Evolutionary conservation across 2,329 filamentous ascomycete species (phyloP), one percentile per base, ranked within the genome.

Genomic region (Pyrenochaeta sp.): DNA sequence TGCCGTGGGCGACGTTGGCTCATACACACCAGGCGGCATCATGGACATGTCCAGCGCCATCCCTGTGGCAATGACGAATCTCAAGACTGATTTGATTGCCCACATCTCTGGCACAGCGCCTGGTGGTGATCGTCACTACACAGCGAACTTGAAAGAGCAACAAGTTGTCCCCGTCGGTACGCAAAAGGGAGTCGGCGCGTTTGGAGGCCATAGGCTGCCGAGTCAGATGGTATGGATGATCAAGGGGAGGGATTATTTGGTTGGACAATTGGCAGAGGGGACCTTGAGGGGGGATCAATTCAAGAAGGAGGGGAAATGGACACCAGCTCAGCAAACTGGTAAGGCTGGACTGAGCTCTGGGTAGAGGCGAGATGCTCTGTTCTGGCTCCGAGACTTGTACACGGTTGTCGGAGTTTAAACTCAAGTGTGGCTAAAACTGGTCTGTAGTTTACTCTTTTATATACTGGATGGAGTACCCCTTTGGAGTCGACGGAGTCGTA

Each of bases 1-100:
- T 60, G 77, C 75, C n/a, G 64, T 80, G 12, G 82, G 82, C 39
- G 82, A 83, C 56, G 78, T 81, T 0, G 77, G 76, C 3, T 76
- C 72, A 2, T 79, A 79, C 54, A 78, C 78, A 4, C 71, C 71
- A 3, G 79, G 79, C 14, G 79, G 79, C 20, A 70, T 81, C 10
- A 67, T 83, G 56, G 76, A 80, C 40, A 68, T 79, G 45, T 66
- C 67, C 37, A 71, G 72, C 36, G 71, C 77, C 1, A 64, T 82
- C 2, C 76, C 80, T 1, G 76, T 80, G 3, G 62, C 77, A 0
- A 71, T 77, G 59, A 77, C 77, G 6, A 83, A 82, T 51, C 69
- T 84, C 17, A 73, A 75, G 45, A 76, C 78, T 36, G 82, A 84
- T 52, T 62, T 84, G 36, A 60, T 77, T 15, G 69, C 70, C 1